Evolutionary conservation across 2,329 filamentous ascomycete genomes (phyloP), one percentile per base, ranked within the genome.

Genomic region (Neofusicoccum sp.): DNA sequence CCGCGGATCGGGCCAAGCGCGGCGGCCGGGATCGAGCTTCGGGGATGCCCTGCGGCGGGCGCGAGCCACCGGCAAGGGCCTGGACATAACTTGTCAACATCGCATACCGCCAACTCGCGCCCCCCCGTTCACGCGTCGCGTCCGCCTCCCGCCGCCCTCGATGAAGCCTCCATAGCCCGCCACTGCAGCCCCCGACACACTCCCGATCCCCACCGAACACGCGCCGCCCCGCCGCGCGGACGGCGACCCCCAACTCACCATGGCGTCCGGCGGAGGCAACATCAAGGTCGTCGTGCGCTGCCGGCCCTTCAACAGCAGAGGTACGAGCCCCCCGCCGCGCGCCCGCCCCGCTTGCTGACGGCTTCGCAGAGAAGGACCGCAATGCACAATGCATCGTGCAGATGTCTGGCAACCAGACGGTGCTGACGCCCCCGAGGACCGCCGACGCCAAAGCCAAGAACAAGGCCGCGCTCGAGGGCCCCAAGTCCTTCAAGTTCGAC

Each of bases 211-310:
- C 44, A 34, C 29, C 36, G 43, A 6, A 31, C 44, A 59, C 54
- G 52, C 61, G 54, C 47, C 50, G 52, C 61, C 41, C 52, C 61
- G 52, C 44, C 61, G 52, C 45, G 36, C 54, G 37, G 36, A 31
- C 59, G 45, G 61, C 61, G 43, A 49, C 52, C 41, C 50, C 29
- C 37, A 50, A 34, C 16, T 34, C 61, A 63, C 62, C 66, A 91
- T 91, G 89, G 84, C 86, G 73, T 83, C 85, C 71, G 91, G 91
- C 74, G 93, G 91, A 80, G 93, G 95, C 76, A 99, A 99, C 76
- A 99, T 99, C 79, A 99, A 99, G 89, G 95, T 99, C 82, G 95
- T 99, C 84, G 95, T 99, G 83, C 88, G 95, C 81, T 89, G 91
- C 71, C 88, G 95, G 76, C 95, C 95, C 56, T 99, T 99, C 82